Evolutionary conservation across 2,329 filamentous ascomycete genomes (phyloP).

Genomic region (Chalara sp.): DNA sequence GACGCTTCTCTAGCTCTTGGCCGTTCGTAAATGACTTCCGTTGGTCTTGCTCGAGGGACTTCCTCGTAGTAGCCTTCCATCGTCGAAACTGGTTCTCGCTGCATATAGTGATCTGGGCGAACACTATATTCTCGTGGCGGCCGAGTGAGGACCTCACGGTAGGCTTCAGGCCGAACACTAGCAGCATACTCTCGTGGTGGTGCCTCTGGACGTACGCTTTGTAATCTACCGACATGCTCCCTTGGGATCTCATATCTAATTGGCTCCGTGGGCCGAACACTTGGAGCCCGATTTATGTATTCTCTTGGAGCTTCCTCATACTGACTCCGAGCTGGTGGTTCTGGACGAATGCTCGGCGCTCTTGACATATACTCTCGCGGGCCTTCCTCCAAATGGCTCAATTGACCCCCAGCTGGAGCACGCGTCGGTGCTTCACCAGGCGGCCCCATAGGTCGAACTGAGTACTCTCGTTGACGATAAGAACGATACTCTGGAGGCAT

Average conservation of each 20-base stretch:
- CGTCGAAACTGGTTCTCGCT: conserved; percentile 8
- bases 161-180: conserved; percentile 29
- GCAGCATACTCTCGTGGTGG: conserved; percentile 30
- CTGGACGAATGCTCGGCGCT: conserved; percentile 49
- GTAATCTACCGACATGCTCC: conserved; percentile 36
- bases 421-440: conserved; percentile 35
- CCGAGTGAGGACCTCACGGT: conserved; percentile 17
- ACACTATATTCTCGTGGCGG: conserved; percentile 24
- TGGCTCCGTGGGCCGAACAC: conserved; percentile 42
- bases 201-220: conserved; percentile 35
- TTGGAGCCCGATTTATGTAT: conserved; percentile 39
- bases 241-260: conserved; percentile 35
- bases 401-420: conserved; percentile 20
- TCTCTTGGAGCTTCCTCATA: conserved; percentile 43
- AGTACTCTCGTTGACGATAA: conserved; percentile 52
- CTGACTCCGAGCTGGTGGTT: conserved; percentile 19
- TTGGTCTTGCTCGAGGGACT: conserved; percentile 11
- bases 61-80: conserved; percentile 22
- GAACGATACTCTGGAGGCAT: conserved; percentile 37
- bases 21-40: conserved; percentile 21
- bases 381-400: conserved; percentile 37
- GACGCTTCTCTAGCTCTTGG: conserved; percentile 22
- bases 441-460: conserved; percentile 36
- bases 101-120: conserved; percentile 15
- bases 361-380: conserved; percentile 40